Evolutionary conservation across 805 yeast genomes (phyloP), one percentile per base, ranked within the genome.

Genomic region (Metschnikowia chrysomelidarum): DNA sequence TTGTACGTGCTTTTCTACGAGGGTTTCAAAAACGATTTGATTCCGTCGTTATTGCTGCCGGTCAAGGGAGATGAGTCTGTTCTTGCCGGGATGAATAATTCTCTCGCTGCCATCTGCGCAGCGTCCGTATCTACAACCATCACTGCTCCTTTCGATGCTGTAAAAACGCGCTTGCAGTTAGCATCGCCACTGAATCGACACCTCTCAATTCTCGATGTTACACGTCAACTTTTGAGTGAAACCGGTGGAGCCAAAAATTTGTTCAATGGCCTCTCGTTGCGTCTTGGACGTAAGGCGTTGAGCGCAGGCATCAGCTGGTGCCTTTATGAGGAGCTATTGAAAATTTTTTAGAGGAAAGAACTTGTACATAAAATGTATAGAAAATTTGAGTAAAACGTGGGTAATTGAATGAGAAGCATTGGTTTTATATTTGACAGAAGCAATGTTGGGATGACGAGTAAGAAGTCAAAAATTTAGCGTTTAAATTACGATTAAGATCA

Each of bases 271-370:
- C 62, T 93, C 19, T 75, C 87, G 25, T 68, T 93, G 48, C 69
- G 98, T 46, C 69, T 93, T 32, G 71, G 82, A 4, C 71, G 98
- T 49, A 93, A 93, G 60, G 96, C 91, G 0, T 58, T 86, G 30
- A 84, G 95, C 59, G 91, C 97, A 0, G 97, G 96, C 1, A 87
- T 93, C 42, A 88, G 96, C 32, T 93, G 98, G 98, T 87, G 96
- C 40, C 81, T 93, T 16, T 93, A 91, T 57, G 98, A 93, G 59
- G 97, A 93, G 55, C 62, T 91, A 36, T 75, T 91, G 24, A 74
- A 73, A 38, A 30, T 22, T 27, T 24, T 36, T 17, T 36, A 19
- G 27, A n/a, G n/a, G 27, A 10, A 13, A 7, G 4, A 9, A 6
- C 17, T 13, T 24, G 23, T 34, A 27, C n/a, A 24, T 27, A 33